A percentile compares a stretch with the other conserved stretches of the same genome.
phyloP scores from a whole-genome alignment of 2,329 filamentous ascomycete species.

The Aspergillus sp. region DNA sequence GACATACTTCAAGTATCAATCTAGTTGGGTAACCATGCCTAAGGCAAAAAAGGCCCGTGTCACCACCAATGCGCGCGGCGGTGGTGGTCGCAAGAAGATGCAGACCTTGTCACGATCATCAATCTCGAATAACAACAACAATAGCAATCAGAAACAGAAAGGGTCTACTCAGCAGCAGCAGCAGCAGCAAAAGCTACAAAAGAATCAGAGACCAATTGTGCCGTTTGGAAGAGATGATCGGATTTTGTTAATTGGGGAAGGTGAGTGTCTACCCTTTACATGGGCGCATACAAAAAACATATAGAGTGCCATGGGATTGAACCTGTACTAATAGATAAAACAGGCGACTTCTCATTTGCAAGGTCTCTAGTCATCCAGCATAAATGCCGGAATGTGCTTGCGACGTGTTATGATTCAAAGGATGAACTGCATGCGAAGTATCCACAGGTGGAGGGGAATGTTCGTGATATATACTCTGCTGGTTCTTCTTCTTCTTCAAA shows the following conservation, averaged over 20 bases:
- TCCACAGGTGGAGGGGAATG: slow-evolving; percentile 57
- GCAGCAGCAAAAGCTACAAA: slow-evolving; percentile 4
- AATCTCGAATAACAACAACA: slow-evolving; percentile 8
- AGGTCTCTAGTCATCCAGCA: slow-evolving; percentile 36
- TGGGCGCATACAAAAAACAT: not conserved
- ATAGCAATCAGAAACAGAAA: slow-evolving; percentile 1
- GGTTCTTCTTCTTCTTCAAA: not conserved
- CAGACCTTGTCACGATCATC: slow-evolving; percentile 19
- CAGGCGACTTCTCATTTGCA: slow-evolving; percentile 43
- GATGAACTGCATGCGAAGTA: slow-evolving; percentile 59
- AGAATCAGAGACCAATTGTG: slow-evolving; percentile 24
- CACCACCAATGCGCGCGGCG: not conserved
- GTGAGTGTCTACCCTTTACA: slow-evolving; percentile 19
- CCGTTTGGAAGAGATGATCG: slow-evolving; percentile 36
- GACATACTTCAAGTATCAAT: not conserved
- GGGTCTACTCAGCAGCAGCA: not conserved
- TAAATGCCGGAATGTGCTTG: slow-evolving; percentile 32
- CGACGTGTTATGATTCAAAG: slow-evolving; percentile 40
- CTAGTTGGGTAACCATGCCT: slow-evolving; percentile 9
- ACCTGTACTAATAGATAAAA: slow-evolving; percentile 6
- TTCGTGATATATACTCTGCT: slow-evolving; percentile 35
- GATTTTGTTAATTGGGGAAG: slow-evolving; percentile 39
- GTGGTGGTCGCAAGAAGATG: slow-evolving; percentile 12
- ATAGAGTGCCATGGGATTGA: not conserved
- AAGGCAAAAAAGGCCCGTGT: slow-evolving; percentile 16